Conservation (phyloP, 2,329 filamentous ascomycete genomes). For the Elsinoe australis region DNA sequence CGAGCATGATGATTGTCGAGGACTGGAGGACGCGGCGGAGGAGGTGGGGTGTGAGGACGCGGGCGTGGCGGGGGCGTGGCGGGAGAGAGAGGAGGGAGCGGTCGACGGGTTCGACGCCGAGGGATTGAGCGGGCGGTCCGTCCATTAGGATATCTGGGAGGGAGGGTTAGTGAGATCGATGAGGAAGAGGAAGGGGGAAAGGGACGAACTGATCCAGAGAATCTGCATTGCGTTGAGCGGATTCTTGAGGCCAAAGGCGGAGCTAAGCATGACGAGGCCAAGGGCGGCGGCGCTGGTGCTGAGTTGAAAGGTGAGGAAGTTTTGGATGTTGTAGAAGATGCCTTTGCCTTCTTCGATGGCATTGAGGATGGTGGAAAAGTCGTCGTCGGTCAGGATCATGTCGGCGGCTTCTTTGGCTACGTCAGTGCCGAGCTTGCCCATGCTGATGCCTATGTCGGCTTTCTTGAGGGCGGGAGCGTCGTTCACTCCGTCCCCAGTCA, state of each 20-base stretch:
- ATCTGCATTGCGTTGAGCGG: constrained; percentile 99
- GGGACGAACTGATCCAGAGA: constrained; percentile 88
- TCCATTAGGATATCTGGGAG: constrained; percentile 94
- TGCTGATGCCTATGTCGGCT: constrained; percentile 94
- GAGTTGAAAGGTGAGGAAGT: constrained; percentile 96
- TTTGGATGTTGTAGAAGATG: constrained; percentile 99
- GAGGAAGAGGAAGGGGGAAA: neutral
- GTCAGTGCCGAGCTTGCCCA: constrained; percentile 91
- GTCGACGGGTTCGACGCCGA: constrained; percentile 92
- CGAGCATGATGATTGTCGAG: constrained; percentile 81
- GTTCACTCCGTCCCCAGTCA: constrained; percentile 98
- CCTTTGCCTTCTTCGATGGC: constrained; percentile 98
- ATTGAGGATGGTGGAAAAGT: constrained; percentile 83
- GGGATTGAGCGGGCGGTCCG: constrained; percentile 89
- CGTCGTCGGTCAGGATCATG: constrained; percentile 85
- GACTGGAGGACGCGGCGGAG: constrained; percentile 81
- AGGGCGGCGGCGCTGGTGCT: constrained; percentile 93
- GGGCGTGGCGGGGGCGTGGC: constrained; percentile 76
- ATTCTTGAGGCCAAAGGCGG: constrained; percentile 85
- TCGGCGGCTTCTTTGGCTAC: constrained; percentile 95
- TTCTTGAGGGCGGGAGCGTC: constrained; percentile 95
- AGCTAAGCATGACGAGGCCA: constrained; percentile 85
- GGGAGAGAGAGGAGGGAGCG: constrained; percentile 88
- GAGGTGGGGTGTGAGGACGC: constrained; percentile 78
- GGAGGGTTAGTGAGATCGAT: constrained; percentile 25